These are phyloP conservation scores for Trichoderma pleuroti DNA, from an alignment of 2,329 filamentous ascomycete species.

Conservation along the genomic window DNA sequence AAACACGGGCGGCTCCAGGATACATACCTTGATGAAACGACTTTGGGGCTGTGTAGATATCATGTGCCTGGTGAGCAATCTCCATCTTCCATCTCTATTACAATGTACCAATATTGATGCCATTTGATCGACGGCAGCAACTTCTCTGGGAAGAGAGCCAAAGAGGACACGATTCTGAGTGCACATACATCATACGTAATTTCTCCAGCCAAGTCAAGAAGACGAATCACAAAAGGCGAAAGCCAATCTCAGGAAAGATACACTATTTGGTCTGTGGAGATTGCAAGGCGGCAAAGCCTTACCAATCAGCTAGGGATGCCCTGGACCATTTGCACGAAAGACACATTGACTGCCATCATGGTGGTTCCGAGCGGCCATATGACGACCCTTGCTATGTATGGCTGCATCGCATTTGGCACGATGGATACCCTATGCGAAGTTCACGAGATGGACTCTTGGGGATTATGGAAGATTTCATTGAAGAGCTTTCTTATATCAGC, in stretches of 20 bases:
- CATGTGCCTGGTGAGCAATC: not conserved
- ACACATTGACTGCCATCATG: not conserved
- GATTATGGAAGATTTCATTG: not conserved
- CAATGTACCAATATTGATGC: not conserved
- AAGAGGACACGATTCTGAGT: not conserved
- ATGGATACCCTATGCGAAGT: not conserved
- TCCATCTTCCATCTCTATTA: not conserved
- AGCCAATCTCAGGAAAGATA: not conserved
- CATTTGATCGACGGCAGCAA: not conserved
- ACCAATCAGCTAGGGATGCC: not conserved
- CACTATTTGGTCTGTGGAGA: not conserved
- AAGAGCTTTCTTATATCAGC: not conserved
- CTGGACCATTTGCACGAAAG: slow-evolving; percentile 1
- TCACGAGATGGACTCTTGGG: not conserved
- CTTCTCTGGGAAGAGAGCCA: not conserved
- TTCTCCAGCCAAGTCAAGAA: not conserved
- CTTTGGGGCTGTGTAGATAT: slow-evolving; percentile 8
- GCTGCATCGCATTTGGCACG: not conserved
- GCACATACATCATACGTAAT: not conserved
- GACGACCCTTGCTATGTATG: slow-evolving; percentile 17
- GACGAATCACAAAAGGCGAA: not conserved
- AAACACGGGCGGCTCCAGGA: not conserved
- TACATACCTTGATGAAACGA: not conserved
- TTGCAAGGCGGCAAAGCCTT: not conserved
- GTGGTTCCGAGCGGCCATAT: not conserved